Conservation (phyloP, 176 grass and related monocot genomes). For the Zea mays region DNA sequence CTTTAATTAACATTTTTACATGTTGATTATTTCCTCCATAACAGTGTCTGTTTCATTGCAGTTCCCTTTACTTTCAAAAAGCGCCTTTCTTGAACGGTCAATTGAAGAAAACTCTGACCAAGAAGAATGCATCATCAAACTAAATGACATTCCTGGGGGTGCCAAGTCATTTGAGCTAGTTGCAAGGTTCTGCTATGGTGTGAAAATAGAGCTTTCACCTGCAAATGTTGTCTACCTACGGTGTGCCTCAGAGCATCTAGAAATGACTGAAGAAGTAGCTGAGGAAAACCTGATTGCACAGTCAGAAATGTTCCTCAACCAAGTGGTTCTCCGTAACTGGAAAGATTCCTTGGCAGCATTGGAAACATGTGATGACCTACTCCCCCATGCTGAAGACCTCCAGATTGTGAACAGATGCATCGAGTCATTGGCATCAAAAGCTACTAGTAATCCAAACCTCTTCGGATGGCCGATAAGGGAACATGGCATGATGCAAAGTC, state of each 20-base stretch:
- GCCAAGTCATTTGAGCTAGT: slow-evolving; percentile 86
- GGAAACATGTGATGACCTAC: slow-evolving; percentile 74
- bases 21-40: slow-evolving; percentile 6
- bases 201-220: slow-evolving; percentile 79
- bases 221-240: slow-evolving; percentile 69
- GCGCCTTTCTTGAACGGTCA: slow-evolving; percentile 56
- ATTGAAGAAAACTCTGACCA: slow-evolving; percentile 67
- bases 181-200: slow-evolving; percentile 86
- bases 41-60: slow-evolving; percentile 41
- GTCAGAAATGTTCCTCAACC: slow-evolving; percentile 76
- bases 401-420: slow-evolving; percentile 86
- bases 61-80: slow-evolving; percentile 89
- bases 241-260: slow-evolving; percentile 73
- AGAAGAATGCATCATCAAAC: slow-evolving; percentile 55
- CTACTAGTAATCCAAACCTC: slow-evolving; percentile 74
- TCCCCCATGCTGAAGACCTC: slow-evolving; percentile 75
- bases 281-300: slow-evolving; percentile 82
- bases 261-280: slow-evolving; percentile 80
- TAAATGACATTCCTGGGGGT: slow-evolving; percentile 67
- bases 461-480: slow-evolving; percentile 84
- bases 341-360: slow-evolving; percentile 76
- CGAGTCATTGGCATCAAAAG: slow-evolving; percentile 74
- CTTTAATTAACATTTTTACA: slow-evolving; percentile 10
- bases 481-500: slow-evolving; percentile 74
- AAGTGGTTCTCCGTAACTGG: slow-evolving; percentile 75